phyloP scores from a whole-genome alignment of 2,329 filamentous ascomycete genomes.

The Emmonsiellopsis sp. region DNA sequence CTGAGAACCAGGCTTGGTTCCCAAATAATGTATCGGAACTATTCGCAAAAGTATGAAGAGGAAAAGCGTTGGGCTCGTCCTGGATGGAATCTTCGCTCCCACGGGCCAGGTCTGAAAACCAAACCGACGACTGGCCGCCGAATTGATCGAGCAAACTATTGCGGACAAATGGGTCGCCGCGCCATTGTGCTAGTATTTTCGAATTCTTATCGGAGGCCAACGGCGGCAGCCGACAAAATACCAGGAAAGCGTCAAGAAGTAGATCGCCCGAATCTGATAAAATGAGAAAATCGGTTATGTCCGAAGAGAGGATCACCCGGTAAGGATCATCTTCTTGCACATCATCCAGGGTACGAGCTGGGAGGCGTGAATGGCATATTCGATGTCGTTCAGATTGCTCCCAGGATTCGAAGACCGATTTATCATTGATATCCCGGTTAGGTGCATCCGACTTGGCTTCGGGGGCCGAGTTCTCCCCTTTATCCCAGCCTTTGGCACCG shows the following conservation, averaged over 20 bases:
- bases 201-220: conserved; percentile 21
- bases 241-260: conserved; percentile 61
- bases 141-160: conserved; percentile 29
- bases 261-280: conserved; percentile 24
- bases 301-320: conserved; percentile 68
- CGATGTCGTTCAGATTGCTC: conserved; percentile 45
- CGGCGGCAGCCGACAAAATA: conserved; percentile 58
- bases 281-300: conserved; percentile 57
- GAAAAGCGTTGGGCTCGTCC: conserved; percentile 25
- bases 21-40: conserved; percentile 49
- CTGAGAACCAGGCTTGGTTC: conserved; percentile 40
- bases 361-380: conserved; percentile 44
- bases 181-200: conserved; percentile 29
- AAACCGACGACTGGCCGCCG: conserved; percentile 16
- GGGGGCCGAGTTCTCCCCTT: conserved; percentile 16
- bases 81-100: conserved; percentile 6
- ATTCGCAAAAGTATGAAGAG: conserved; percentile 28
- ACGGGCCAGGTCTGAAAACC: conserved; percentile 15
- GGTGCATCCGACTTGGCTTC: conserved; percentile 26
- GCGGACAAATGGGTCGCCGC: conserved; percentile 47
- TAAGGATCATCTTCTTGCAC: conserved; percentile 72
- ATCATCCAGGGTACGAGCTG: conserved; percentile 68
- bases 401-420: conserved; percentile 38
- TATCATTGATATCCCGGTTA: conserved; percentile 14
- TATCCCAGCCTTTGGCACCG: conserved; percentile 60